Evolutionary conservation across 2,329 filamentous ascomycete genomes (phyloP).

Genomic region (Colletotrichum sp.): DNA sequence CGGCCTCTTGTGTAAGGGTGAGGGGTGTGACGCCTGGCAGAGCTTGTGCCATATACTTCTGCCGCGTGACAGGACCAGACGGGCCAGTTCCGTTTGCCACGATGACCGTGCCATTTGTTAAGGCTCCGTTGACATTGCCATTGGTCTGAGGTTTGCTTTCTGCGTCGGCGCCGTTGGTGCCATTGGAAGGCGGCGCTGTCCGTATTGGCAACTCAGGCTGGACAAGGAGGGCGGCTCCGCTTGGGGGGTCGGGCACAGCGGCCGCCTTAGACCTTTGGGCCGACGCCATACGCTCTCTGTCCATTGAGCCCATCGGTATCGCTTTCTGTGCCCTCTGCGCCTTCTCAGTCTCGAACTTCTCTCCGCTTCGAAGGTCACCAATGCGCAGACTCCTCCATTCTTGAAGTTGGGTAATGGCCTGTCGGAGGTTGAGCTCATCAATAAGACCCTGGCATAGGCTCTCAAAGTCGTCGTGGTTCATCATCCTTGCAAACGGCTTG

Average conservation of each 20-base stretch:
- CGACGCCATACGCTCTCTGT: conserved; percentile 77
- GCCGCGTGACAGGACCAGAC: conserved; percentile 40
- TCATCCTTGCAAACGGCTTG: conserved; percentile 95
- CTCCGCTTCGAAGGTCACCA: conserved; percentile 81
- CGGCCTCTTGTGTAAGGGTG: conserved; percentile 74
- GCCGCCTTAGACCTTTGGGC: conserved; percentile 72
- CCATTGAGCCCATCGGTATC: conserved; percentile 79
- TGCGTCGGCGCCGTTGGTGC: conserved; percentile 43
- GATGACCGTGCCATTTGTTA: conserved; percentile 42
- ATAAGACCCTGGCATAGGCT: conserved; percentile 83
- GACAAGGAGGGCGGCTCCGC: conserved; percentile 77
- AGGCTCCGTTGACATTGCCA: conserved; percentile 53
- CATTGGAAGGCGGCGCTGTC: conserved; percentile 38
- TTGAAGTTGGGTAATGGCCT: conserved; percentile 88
- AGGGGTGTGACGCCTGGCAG: conserved; percentile 68
- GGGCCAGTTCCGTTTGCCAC: conserved; percentile 38
- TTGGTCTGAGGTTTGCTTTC: conserved; percentile 60
- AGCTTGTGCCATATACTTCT: conserved; percentile 58
- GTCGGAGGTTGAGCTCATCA: conserved; percentile 88
- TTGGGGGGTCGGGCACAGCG: conserved; percentile 68
- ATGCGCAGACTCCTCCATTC: conserved; percentile 91
- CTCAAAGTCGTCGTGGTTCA: conserved; percentile 92
- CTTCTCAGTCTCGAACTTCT: conserved; percentile 94
- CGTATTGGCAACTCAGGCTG: conserved; percentile 77
- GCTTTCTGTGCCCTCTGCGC: conserved; percentile 71